Evolutionary conservation across 73 alveolate species (phyloP).

Genomic region (Paramecium caudatum): DNA sequence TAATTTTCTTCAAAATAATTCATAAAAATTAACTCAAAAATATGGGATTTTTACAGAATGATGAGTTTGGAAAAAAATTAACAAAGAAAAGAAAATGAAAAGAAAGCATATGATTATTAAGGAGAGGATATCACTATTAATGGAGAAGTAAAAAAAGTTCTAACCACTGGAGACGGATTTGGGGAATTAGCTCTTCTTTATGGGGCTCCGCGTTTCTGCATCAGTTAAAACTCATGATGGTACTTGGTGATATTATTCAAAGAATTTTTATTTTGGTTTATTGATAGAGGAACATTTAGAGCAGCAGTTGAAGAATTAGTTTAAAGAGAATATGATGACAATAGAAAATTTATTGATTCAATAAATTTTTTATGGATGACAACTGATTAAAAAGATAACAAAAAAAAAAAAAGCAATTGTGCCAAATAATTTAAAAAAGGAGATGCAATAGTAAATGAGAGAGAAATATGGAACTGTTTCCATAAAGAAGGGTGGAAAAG

Average conservation of each 20-base stretch:
- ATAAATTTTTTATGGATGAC: constrained; percentile 78
- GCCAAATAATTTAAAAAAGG: constrained; percentile 71
- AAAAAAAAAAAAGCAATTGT: constrained; percentile 59
- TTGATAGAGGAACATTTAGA: constrained; percentile 79
- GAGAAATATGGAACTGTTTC: constrained; percentile 78
- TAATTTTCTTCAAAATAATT: neutral
- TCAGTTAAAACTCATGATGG: constrained; percentile 75
- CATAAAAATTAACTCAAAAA: neutral
- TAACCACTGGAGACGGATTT: constrained; percentile 79
- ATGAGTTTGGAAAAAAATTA: constrained; percentile 28
- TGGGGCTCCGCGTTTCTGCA: constrained; percentile 82
- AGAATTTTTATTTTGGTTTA: constrained; percentile 74
- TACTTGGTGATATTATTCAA: neutral
- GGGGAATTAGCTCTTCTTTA: constrained; percentile 86
- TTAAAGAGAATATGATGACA: constrained; percentile 74
- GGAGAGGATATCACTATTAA: constrained; percentile 60
- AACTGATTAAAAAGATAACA: constrained; percentile 74
- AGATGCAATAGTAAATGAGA: constrained; percentile 77
- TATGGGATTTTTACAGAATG: neutral
- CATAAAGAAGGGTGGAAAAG: constrained; percentile 74
- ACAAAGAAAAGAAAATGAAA: neutral
- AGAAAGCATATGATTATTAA: constrained; percentile 46
- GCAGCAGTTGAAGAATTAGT: constrained; percentile 77
- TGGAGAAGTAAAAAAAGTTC: constrained; percentile 53
- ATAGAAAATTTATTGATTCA: constrained; percentile 76